Evolutionary conservation across 2,329 filamentous ascomycete species (phyloP), one percentile per base, ranked within the genome.

Genomic region (Scleromitrula shiraiana): DNA sequence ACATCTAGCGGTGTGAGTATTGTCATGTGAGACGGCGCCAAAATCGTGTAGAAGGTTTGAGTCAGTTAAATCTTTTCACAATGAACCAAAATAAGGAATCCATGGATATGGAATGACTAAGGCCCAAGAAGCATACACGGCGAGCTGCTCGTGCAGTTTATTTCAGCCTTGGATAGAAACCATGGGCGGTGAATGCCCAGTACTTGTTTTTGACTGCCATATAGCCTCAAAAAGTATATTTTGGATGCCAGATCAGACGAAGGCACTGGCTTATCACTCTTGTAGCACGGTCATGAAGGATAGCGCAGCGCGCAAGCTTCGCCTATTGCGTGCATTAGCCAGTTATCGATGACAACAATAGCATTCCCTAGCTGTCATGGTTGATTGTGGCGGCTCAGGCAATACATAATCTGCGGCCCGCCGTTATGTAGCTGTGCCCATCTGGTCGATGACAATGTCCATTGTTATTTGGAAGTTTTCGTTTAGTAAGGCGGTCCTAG

Each of bases 1-100:
- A 59, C 57, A 62, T 59, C 53, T 61, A 53, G 60, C 60, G 60
- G 60, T 62, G 60, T 56, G 57, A 56, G 35, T 49, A 27, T 46
- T 33, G 49, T 57, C 56, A 56, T 55, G 55, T 59, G 53, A 55
- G 56, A 53, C 50, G 48, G 46, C 50, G 33, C 36, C 30, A 42
- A 35, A 29, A 42, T 37, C 40, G 39, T 43, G 30, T 43, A 36
- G 38, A 37, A 26, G 26, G 23, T 29, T 48, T 43, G 46, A 48
- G 46, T 48, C 30, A 43, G 30, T 42, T 22, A 27, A 35, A 5
- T 22, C 33, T 46, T 33, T 41, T 46, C 20, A 47, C 19, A 41
- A 27, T 12, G 17, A 41, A 41, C 36, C 15, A 22, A 41, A 47
- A 41, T 20, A 41, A 33, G 27, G 44, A 32, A 46, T 41, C 44